These are phyloP conservation scores for Sanguinoderma infundibulare DNA, from an alignment of 1,284 basidiomycete species.

Conservation along the genomic window DNA sequence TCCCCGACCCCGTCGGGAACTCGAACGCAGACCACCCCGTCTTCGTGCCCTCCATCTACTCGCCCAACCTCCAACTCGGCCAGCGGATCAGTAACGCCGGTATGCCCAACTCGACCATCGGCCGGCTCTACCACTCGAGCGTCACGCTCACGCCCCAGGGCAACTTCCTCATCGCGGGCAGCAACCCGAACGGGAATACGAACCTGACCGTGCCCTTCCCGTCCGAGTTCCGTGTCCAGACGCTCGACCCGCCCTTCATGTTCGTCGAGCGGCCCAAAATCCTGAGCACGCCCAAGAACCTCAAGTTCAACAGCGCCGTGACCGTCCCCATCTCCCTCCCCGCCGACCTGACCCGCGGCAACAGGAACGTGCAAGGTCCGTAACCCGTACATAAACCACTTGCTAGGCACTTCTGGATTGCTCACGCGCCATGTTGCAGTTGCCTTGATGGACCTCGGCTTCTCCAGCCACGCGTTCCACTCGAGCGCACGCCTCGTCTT, in stretches of 20 bases:
- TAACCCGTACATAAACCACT: not conserved
- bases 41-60: conserved; percentile 62
- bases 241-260: conserved; percentile 71
- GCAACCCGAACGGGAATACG: conserved; percentile 83
- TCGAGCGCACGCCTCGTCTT: conserved; percentile 50
- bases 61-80: conserved; percentile 59
- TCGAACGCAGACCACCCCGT: conserved; percentile 62
- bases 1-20: conserved; percentile 48
- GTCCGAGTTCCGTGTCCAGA: conserved; percentile 84
- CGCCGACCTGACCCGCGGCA: conserved; percentile 25
- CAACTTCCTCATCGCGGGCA: conserved; percentile 66
- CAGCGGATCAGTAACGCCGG: conserved; percentile 67
- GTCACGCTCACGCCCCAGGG: conserved; percentile 82
- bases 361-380: conserved; percentile 41
- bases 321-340: conserved; percentile 43
- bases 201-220: conserved; percentile 57
- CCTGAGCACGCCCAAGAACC: conserved; percentile 39
- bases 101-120: conserved; percentile 57
- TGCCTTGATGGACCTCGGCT: conserved; percentile 53
- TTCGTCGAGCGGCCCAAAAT: conserved; percentile 42
- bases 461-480: conserved; percentile 52
- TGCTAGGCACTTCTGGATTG: not conserved
- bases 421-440: no score
- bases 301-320: conserved; percentile 45
- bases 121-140: conserved; percentile 82